Conservation (phyloP, 2,329 filamentous ascomycete genomes). For the Immersiporthe knoxdaviesiana region DNA sequence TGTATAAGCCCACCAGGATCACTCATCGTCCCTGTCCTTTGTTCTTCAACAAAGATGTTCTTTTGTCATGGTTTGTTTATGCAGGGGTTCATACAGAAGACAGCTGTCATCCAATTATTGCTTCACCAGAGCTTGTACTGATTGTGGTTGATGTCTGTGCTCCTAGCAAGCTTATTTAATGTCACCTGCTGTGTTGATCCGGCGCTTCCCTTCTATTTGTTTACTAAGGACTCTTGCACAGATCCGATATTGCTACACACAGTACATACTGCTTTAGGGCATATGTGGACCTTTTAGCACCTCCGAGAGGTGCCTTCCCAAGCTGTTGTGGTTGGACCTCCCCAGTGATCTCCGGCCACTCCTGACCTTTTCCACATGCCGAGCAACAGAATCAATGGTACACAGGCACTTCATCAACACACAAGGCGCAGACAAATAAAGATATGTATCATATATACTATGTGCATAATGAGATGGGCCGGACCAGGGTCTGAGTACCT, state of each 20-base stretch:
- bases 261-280: neutral
- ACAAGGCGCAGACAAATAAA: neutral
- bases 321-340: neutral
- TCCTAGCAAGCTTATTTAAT: neutral
- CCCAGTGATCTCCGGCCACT: neutral
- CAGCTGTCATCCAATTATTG: neutral
- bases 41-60: neutral
- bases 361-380: neutral
- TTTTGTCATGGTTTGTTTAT: neutral
- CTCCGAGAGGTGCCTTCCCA: neutral
- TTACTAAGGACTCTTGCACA: neutral
- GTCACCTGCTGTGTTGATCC: neutral
- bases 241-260: neutral
- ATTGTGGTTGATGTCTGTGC: neutral
- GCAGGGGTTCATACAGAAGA: neutral
- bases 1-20: neutral
- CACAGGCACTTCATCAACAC: neutral
- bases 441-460: neutral
- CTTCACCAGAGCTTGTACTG: neutral
- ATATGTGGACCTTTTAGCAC: neutral
- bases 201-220: neutral
- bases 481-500: neutral
- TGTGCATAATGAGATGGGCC: neutral
- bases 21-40: neutral
- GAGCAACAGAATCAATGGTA: neutral